Conservation (phyloP, 2,329 filamentous ascomycete genomes). For the Phialophora chinensis region DNA sequence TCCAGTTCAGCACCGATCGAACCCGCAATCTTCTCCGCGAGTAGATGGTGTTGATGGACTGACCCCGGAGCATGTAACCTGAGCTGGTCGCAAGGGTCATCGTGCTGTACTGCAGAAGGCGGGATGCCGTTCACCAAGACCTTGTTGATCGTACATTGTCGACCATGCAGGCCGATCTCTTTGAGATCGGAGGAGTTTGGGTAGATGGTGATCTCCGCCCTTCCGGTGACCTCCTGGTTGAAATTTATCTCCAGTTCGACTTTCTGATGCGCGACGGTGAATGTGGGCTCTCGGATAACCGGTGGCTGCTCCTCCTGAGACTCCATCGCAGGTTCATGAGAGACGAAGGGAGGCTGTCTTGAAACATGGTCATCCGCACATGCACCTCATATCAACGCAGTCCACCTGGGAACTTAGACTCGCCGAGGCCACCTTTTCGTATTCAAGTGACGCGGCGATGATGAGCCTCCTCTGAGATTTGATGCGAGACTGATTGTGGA, state of each 20-base stretch:
- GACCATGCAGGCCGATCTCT: slow-evolving; percentile 64
- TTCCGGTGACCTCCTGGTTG: slow-evolving; percentile 74
- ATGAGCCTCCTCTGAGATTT: neutral
- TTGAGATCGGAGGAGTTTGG: slow-evolving; percentile 63
- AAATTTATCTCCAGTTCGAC: slow-evolving; percentile 92
- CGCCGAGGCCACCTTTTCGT: neutral
- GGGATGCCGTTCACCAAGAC: slow-evolving; percentile 55
- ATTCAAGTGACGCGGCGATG: neutral
- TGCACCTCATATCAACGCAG: neutral
- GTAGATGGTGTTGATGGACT: slow-evolving; percentile 75
- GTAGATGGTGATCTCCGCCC: slow-evolving; percentile 80
- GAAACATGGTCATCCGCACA: neutral
- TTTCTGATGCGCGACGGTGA: slow-evolving; percentile 75
- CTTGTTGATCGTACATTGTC: slow-evolving; percentile 64
- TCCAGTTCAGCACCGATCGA: slow-evolving; percentile 56
- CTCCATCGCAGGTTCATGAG: slow-evolving; percentile 15
- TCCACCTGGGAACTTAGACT: neutral
- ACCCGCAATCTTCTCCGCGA: slow-evolving; percentile 68
- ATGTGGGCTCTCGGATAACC: slow-evolving; percentile 10
- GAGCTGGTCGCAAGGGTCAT: slow-evolving; percentile 48
- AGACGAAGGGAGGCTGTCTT: slow-evolving; percentile 2
- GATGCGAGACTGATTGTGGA: neutral
- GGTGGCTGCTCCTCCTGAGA: slow-evolving; percentile 16
- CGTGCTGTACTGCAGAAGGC: slow-evolving; percentile 45
- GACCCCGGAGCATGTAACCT: slow-evolving; percentile 55